These are phyloP conservation scores for Stellera chamaejasme DNA, from an alignment of 345 rosid genomes.

Conservation along the genomic window DNA sequence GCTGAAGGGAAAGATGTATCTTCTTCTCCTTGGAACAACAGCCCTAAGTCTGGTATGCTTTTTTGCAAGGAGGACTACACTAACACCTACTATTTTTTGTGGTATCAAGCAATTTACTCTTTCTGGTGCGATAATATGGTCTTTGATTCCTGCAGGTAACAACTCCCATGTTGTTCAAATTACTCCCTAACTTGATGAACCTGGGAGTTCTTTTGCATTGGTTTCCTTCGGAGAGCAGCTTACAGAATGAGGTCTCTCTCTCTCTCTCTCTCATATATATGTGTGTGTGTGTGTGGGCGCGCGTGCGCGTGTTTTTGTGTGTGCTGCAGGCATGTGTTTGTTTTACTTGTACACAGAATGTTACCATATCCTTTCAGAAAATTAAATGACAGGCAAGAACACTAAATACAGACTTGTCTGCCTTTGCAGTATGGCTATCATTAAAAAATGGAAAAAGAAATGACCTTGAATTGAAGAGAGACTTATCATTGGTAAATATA, in stretches of 20 bases:
- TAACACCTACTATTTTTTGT: background rate
- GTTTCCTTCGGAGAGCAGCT: constrained; percentile 65
- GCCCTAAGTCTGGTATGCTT: constrained; percentile 83
- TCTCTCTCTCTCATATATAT: constrained; percentile 3
- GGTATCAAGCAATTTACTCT: background rate
- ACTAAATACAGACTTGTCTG: too few relatives aligned
- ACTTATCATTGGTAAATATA: too few relatives aligned
- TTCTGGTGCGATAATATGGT: constrained; percentile 1
- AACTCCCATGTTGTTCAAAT: constrained; percentile 80
- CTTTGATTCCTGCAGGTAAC: constrained; percentile 54
- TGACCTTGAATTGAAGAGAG: too few relatives aligned
- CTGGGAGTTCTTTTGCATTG: constrained; percentile 76
- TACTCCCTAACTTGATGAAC: constrained; percentile 79
- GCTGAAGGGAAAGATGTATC: constrained; percentile 95
- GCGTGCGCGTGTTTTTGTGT: background rate
- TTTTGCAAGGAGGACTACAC: constrained; percentile 2
- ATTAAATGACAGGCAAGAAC: background rate
- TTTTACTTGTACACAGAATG: background rate
- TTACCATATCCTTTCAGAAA: background rate
- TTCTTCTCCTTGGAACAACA: constrained; percentile 96
- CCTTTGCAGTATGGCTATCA: too few relatives aligned
- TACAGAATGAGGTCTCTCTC: constrained; percentile 55
- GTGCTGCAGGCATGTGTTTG: background rate
- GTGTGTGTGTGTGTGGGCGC: background rate
- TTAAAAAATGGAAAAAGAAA: too few relatives aligned